Conservation (phyloP, 169 alveolate genomes). For the Cryptosporidium andersoni region DNA sequence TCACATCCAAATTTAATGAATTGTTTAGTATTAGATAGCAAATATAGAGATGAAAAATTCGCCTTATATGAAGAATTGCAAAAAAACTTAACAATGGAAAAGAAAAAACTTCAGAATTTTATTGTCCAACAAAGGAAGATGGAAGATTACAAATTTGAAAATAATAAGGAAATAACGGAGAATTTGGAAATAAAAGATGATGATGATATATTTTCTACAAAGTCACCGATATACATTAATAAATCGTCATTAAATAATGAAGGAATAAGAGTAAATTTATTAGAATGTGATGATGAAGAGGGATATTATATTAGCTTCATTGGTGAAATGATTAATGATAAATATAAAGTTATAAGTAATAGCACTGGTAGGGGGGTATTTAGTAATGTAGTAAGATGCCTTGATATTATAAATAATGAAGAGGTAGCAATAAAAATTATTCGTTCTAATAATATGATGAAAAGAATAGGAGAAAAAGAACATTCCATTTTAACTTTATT, state of each 20-base stretch:
- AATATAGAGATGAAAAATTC: too few species aligned
- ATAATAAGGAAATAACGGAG: too few species aligned
- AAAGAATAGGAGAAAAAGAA: conserved; percentile 90
- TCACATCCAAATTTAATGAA: too few species aligned
- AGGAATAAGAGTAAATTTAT: background rate
- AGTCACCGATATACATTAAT: background rate
- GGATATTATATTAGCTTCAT: conserved; percentile 70
- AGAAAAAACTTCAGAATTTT: too few species aligned
- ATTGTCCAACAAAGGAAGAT: too few species aligned
- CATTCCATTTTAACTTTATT: conserved; percentile 80
- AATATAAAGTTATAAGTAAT: conserved; percentile 82
- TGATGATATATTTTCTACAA: conserved; percentile 7
- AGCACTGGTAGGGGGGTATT: conserved; percentile 89
- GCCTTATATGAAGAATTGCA: too few species aligned
- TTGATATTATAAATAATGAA: conserved; percentile 74
- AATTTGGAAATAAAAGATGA: conserved; percentile 25
- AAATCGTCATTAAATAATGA: background rate
- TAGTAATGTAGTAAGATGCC: conserved; percentile 83
- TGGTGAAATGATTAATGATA: conserved; percentile 86
- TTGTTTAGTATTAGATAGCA: too few species aligned
- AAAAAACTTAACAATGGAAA: too few species aligned
- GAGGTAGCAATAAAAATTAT: conserved; percentile 86
- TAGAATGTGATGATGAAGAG: conserved; percentile 67
- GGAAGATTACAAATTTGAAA: too few species aligned
- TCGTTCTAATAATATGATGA: conserved; percentile 89